Evolutionary conservation across 176 grass and related monocot genomes (phyloP), one percentile per base, ranked within the genome.

Genomic region (Puccinellia tenuiflora): DNA sequence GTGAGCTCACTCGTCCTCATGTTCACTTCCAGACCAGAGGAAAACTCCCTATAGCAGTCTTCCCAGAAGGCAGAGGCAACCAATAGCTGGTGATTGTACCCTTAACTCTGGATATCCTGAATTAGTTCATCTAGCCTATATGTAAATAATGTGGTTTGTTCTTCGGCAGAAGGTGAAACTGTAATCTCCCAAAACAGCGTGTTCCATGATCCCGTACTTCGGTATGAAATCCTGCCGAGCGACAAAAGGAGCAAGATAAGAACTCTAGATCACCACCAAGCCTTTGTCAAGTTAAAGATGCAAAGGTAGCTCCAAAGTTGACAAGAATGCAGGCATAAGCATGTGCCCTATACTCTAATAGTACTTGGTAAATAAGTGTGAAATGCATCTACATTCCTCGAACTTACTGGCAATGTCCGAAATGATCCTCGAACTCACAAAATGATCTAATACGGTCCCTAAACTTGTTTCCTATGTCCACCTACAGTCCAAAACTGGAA

Each of bases 151-250:
- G 13, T 52, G 16, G 31, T 14, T 46, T 78, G 63, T 84, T 86
- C 83, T 46, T 73, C 71, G 20, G 45, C 57, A 52, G 28, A 65
- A 51, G 30, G 29, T 64, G 53, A 76, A 74, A 62, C 46, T 75
- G 54, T 1, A 38, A 53, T 65, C 30, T 79, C 59, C 28, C 73
- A 63, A 51, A 73, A 53, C 37, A 73, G 79, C 79, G 48, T 82
- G 61, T 78, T 86, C 78, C 65, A 31, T 14, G 9, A 35, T n/a
- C 72, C 53, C 55, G 15, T 60, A 30, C 34, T 73, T 54, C 55
- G 18, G 25, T 76, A 73, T 5, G 62, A 33, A 82, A 78, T 66
- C 84, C 88, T 90, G 88, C 39, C 0, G 25, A 81, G 26, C 14
- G 30, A 65, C 69, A 84, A 72, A 72, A 29, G 9, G 35, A 75